phyloP scores from a whole-genome alignment of 2,329 filamentous ascomycete species.

The Didymosphaeria variabile region DNA sequence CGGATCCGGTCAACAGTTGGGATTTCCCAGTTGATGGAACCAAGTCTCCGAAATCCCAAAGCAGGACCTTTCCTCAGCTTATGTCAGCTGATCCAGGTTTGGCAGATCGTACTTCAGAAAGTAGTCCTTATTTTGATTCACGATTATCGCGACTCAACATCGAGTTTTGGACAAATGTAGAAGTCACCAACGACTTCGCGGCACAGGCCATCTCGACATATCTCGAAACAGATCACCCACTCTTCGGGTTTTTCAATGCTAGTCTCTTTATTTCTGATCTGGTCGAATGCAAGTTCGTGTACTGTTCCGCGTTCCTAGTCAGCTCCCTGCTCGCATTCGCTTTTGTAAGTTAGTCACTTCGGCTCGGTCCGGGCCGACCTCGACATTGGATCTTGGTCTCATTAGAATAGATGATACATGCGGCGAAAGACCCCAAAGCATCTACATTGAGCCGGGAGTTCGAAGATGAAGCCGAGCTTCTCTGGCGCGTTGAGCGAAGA shows the following conservation, averaged over 20 bases:
- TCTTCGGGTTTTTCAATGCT: conserved; percentile 12
- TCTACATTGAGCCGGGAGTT: background rate
- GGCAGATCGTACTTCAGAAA: background rate
- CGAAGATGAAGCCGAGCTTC: background rate
- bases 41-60: background rate
- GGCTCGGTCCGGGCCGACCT: background rate
- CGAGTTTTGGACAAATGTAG: conserved; percentile 16
- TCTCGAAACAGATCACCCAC: conserved; percentile 13
- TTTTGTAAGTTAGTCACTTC: background rate
- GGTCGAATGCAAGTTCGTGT: background rate
- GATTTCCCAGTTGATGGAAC: background rate
- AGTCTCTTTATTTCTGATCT: conserved; percentile 10
- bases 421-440: background rate
- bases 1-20: background rate
- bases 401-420: background rate
- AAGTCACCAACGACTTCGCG: conserved; percentile 5
- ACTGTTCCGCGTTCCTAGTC: conserved; percentile 15
- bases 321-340: conserved; percentile 12
- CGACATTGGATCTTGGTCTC: background rate
- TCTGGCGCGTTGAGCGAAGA: conserved; percentile 2
- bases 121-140: background rate
- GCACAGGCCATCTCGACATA: conserved; percentile 10
- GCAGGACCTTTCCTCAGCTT: background rate
- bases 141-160: conserved; percentile 12
- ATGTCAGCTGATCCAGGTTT: background rate